phyloP scores from a whole-genome alignment of 129 eudicot genomes.

The Arctium lappa region DNA sequence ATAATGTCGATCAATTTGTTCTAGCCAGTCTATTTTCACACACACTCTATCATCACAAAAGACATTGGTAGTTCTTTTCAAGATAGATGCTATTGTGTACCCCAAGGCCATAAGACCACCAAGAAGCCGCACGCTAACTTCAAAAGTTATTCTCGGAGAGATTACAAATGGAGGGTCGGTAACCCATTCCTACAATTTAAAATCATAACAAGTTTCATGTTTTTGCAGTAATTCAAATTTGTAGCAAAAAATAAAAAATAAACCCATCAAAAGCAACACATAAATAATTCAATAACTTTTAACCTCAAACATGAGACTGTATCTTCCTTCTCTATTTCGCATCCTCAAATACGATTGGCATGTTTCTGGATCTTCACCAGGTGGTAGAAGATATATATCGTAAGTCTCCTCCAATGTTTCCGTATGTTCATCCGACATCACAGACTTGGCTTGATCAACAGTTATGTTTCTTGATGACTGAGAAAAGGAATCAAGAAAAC shows the following conservation, averaged over 20 bases:
- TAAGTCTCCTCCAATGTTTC: slow-evolving; percentile 38
- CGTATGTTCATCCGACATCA: slow-evolving; percentile 30
- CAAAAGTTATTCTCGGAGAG: slow-evolving; percentile 95
- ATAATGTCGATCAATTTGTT: slow-evolving; percentile 78
- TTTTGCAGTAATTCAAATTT: neutral
- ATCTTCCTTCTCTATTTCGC: slow-evolving; percentile 94
- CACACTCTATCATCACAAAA: slow-evolving; percentile 75
- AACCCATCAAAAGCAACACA: slow-evolving; percentile 1
- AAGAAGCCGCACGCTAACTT: slow-evolving; percentile 94
- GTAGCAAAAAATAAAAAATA: neutral
- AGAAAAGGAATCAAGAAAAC: slow-evolving; percentile 6
- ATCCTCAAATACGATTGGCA: slow-evolving; percentile 95
- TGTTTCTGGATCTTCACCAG: slow-evolving; percentile 95
- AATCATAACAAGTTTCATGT: neutral
- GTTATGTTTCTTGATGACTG: slow-evolving; percentile 30
- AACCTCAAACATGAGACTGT: slow-evolving; percentile 99
- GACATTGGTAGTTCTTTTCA: slow-evolving; percentile 88
- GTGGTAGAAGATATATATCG: slow-evolving; percentile 90
- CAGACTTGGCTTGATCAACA: slow-evolving; percentile 28
- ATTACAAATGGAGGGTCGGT: slow-evolving; percentile 87
- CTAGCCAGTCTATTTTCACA: slow-evolving; percentile 90
- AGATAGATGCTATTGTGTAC: slow-evolving; percentile 90
- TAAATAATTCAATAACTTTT: neutral
- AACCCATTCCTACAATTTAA: slow-evolving; percentile 75
- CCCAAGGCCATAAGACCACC: slow-evolving; percentile 99